Conservation (phyloP, 495 filamentous ascomycete genomes). For the Aspergillus saccharolyticus region DNA sequence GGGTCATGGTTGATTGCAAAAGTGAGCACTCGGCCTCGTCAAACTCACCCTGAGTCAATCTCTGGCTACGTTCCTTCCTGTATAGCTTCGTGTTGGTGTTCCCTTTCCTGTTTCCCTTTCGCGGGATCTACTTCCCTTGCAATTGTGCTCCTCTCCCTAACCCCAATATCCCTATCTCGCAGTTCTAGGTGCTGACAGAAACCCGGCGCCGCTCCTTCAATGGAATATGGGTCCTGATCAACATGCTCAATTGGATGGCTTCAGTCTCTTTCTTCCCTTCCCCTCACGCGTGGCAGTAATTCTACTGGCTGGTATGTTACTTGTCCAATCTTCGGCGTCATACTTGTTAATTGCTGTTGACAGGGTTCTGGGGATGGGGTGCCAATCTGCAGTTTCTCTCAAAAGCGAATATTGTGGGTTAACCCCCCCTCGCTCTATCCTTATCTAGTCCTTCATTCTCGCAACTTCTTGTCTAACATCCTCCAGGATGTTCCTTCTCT, state of each 20-base stretch:
- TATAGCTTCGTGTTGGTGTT: no score
- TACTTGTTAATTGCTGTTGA: constrained; percentile 13
- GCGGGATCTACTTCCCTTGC: neutral
- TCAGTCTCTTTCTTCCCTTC: constrained; percentile 79
- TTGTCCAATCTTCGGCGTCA: neutral
- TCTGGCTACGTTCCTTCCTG: constrained; percentile 14
- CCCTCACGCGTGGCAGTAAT: constrained; percentile 78
- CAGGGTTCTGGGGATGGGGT: constrained; percentile 90
- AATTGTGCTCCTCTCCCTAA: neutral
- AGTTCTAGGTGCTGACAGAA: constrained; percentile 15
- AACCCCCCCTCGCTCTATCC: constrained; percentile 6
- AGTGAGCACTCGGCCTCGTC: constrained; percentile 9
- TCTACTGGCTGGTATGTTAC: constrained; percentile 63
- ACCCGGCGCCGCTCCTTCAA: constrained; percentile 26
- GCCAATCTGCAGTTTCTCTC: constrained; percentile 78
- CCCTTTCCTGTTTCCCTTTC: constrained; percentile 6
- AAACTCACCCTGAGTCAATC: constrained; percentile 42
- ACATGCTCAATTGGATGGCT: constrained; percentile 75
- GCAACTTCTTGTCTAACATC: constrained; percentile 16
- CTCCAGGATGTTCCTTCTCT: constrained; percentile 68
- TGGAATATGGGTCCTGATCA: constrained; percentile 76
- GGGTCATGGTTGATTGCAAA: constrained; percentile 6
- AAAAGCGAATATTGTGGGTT: constrained; percentile 62
- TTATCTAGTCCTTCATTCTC: neutral
- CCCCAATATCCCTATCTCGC: constrained; percentile 3